Base-by-base conservation (phyloP, 192 early-diverging fungal genomes). In the Coemansia sp. region DNA sequence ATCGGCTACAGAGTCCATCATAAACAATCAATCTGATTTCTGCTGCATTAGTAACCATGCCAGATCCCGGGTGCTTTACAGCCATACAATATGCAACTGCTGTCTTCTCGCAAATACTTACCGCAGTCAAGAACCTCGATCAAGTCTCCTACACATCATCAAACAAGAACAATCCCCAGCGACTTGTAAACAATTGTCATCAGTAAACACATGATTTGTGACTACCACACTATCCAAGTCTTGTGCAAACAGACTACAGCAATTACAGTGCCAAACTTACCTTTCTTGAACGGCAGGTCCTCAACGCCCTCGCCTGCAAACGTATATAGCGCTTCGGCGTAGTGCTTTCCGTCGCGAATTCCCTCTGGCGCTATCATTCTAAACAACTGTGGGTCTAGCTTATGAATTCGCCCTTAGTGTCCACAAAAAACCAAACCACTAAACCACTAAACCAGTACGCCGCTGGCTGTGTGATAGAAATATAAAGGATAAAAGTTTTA, bases 221-320 rank as follows among this genome's bases (percentile, higher is more conserved):
- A 30, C 27, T 30, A 30, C 27, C 27, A 7, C 27, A 30, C 27
- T 30, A 30, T 30, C 27, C 27, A 30, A 2, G 27, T 7, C 27
- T 7, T 30, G 27, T 30, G 27, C 27, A 30, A 30, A 30, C 27
- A 30, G n/a, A n/a, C n/a, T n/a, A n/a, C n/a, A n/a, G n/a, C n/a
- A n/a, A n/a, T n/a, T n/a, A n/a, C n/a, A n/a, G n/a, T n/a, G n/a
- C n/a, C n/a, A n/a, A 9, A 7, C 56, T 47, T 73, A 67, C 69
- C 74, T 52, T 78, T 78, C 47, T 71, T 71, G 57, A 79, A 79
- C 50, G 77, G 77, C 55, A 79, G 53, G 61, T 81, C 80, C 42
- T 81, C 73, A 5, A 60, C 71, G 34, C 74, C 66, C 39, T 78
- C 80, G 61, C 80, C 80, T 15, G 70, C 67, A 68, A 81, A 81